phyloP scores from a whole-genome alignment of 2,329 filamentous ascomycete genomes.

The Uncinocarpus reesii region DNA sequence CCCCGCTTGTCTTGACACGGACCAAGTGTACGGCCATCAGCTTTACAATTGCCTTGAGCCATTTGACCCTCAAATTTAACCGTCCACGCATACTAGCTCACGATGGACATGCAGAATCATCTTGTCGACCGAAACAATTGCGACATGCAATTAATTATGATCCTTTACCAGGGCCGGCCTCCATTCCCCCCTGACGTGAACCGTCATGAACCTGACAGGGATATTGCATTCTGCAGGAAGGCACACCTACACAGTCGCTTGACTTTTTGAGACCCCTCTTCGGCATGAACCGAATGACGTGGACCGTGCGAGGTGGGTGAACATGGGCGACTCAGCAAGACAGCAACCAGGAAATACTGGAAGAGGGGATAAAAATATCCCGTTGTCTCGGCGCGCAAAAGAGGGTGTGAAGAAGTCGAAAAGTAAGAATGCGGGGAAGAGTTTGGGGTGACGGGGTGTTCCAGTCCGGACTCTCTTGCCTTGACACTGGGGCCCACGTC shows the following conservation, averaged over 20 bases:
- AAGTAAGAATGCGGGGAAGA: slow-evolving; percentile 5
- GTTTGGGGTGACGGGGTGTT: neutral
- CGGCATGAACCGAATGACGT: slow-evolving; percentile 8
- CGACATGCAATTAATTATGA: neutral
- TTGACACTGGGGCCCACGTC: neutral
- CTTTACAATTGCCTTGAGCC: neutral
- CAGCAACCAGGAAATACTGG: neutral
- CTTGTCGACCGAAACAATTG: neutral
- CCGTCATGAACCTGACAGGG: neutral
- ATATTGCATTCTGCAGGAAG: neutral
- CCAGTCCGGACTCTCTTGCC: neutral
- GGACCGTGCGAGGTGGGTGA: slow-evolving; percentile 1
- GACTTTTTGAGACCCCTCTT: neutral
- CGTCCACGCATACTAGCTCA: no score
- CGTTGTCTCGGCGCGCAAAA: neutral
- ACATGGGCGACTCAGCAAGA: neutral
- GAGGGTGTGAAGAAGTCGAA: neutral
- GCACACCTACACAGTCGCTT: neutral
- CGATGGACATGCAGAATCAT: neutral
- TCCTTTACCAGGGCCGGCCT: neutral
- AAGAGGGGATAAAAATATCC: neutral
- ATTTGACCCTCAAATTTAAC: neutral
- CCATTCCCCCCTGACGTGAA: neutral
- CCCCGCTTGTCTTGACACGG: neutral
- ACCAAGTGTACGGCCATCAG: neutral